Percentiles rank a stretch among this genome's conserved stretches.
Conservation (phyloP, 176 grass and related monocot genomes). For the Lolium rigidum region DNA sequence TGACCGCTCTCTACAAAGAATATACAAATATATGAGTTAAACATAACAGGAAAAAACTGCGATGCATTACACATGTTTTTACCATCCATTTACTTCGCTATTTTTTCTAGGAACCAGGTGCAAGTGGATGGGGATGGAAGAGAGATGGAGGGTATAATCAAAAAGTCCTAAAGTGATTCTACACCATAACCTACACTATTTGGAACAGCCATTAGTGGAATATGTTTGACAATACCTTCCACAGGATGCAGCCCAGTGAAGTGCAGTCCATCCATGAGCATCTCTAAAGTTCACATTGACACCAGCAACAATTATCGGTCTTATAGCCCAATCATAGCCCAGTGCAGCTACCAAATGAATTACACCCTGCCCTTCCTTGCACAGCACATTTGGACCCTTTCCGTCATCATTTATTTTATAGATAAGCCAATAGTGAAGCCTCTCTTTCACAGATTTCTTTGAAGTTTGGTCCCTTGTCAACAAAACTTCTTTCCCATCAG, state of each 20-base stretch:
- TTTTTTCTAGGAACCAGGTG: slow-evolving; percentile 12
- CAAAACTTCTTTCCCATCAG: slow-evolving; percentile 48
- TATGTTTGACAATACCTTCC: slow-evolving; percentile 68
- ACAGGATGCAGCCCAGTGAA: slow-evolving; percentile 97
- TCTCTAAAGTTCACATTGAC: slow-evolving; percentile 98
- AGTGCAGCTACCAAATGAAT: slow-evolving; percentile 96
- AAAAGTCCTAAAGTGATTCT: slow-evolving; percentile 16
- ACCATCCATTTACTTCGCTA: neutral
- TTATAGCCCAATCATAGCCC: slow-evolving; percentile 97
- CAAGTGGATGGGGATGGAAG: slow-evolving; percentile 10
- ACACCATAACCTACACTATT: slow-evolving; percentile 4
- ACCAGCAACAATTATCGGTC: slow-evolving; percentile 78
- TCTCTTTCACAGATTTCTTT: slow-evolving; percentile 90
- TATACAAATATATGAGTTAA: neutral
- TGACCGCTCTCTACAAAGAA: slow-evolving; percentile 68
- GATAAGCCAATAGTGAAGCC: slow-evolving; percentile 82
- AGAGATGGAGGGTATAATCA: slow-evolving; percentile 9
- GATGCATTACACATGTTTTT: slow-evolving; percentile 17
- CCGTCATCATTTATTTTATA: slow-evolving; percentile 80
- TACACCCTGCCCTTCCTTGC: slow-evolving; percentile 91
- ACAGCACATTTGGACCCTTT: slow-evolving; percentile 91
- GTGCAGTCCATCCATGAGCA: slow-evolving; percentile 94
- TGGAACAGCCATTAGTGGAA: slow-evolving; percentile 26
- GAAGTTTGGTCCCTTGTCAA: slow-evolving; percentile 53
- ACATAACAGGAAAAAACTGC: neutral